These are phyloP conservation scores for Luzula sylvatica DNA, from an alignment of 176 grass and related monocot species.

Conservation along the genomic window DNA sequence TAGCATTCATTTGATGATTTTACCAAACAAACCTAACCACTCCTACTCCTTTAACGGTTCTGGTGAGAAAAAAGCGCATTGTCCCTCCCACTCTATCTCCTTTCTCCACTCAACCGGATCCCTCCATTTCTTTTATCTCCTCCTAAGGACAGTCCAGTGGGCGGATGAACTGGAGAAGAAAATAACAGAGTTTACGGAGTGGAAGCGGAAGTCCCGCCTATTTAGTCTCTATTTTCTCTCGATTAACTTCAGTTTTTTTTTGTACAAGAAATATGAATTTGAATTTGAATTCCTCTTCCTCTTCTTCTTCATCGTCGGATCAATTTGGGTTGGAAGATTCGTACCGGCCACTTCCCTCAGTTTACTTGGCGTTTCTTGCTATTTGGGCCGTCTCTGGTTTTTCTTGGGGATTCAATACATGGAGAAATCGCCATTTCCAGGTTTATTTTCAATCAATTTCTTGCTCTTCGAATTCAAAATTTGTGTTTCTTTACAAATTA, in stretches of 20 bases:
- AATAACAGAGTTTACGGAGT: background rate
- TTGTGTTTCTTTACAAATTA: background rate
- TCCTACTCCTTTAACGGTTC: constrained; percentile 50
- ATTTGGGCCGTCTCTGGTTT: constrained; percentile 75
- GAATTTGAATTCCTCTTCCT: constrained; percentile 12
- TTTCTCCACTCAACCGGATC: constrained; percentile 5
- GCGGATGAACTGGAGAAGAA: background rate
- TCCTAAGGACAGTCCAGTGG: background rate
- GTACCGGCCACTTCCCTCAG: constrained; percentile 67
- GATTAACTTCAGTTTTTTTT: background rate
- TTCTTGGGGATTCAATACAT: constrained; percentile 76
- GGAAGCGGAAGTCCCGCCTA: constrained; percentile 14
- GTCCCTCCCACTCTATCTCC: constrained; percentile 3
- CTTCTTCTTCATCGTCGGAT: constrained; percentile 15
- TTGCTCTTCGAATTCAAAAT: too few relatives aligned
- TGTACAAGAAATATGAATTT: background rate
- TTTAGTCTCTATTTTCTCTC: constrained; percentile 32
- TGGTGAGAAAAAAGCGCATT: constrained; percentile 57
- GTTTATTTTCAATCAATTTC: constrained; percentile 15
- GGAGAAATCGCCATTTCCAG: constrained; percentile 77
- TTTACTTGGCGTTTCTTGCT: constrained; percentile 72
- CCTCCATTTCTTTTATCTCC: background rate
- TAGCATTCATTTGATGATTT: background rate
- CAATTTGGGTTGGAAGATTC: constrained; percentile 42
- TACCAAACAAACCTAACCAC: constrained; percentile 61